Evolutionary conservation across 208 protist genomes (phyloP), one percentile per base, ranked within the genome.

Genomic region (Angomonas ambiguus): DNA sequence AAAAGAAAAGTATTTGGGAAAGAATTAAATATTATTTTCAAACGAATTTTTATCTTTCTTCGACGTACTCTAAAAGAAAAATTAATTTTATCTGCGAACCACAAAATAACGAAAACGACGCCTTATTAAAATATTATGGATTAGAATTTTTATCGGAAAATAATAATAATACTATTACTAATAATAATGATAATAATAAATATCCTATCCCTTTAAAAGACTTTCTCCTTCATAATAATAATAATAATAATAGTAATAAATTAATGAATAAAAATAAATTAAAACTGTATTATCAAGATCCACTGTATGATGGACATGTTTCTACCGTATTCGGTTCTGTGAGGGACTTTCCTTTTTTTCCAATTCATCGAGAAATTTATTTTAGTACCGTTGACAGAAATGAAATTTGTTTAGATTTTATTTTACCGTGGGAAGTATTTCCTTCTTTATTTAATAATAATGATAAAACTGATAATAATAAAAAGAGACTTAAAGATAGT

Each of bases 361-460:
- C 67, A 5, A 61, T 53, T 4, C 64, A 62, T 24, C 82, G 86
- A 11, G 78, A 87, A 45, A 45, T 72, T 10, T 34, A 88, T 11
- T n/a, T n/a, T n/a, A 11, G 22, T 22, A 66, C 72, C 4, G 78
- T 74, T 75, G 86, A 92, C 45, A 78, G 76, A 38, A 80, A 81
- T 67, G 75, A 61, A 24, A 69, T 87, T 11, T 88, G 80, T 25
- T 64, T 92, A 6, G 86, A 92, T 69, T 88, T 62, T 38, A 63
- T 83, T 32, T 49, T 70, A 0, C 81, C 81, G 1, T 45, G 25
- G 33, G 60, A 25, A 20, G n/a, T n/a, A n/a, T n/a, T n/a, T n/a
- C n/a, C n/a, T n/a, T 24, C 38, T 45, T 16, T 42, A 4, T 18
- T 13, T 22, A 56, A 56, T 56, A 56, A 56, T 56, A 56, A 56